A percentile compares a stretch with the other conserved stretches of the same genome.
These are phyloP conservation scores for Somion occarium DNA, from an alignment of 1,284 basidiomycete species.

Conservation along the genomic window DNA sequence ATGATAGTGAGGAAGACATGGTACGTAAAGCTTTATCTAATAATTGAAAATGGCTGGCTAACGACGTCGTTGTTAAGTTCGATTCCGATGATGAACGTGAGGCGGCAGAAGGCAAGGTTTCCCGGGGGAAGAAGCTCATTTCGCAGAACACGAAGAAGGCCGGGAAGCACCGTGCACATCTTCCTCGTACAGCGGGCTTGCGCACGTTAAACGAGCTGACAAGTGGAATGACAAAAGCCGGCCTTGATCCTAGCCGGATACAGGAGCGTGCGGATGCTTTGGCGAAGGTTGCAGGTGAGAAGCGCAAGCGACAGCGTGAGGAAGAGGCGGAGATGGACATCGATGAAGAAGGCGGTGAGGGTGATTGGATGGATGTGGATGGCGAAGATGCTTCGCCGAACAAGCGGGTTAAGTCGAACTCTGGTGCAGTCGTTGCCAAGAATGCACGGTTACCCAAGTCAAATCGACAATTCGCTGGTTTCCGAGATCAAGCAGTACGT, in stretches of 20 bases:
- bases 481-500: constrained; percentile 68
- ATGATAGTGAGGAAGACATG: constrained; percentile 84
- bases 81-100: constrained; percentile 93
- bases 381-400: constrained; percentile 46
- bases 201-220: constrained; percentile 89
- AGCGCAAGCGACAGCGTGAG: constrained; percentile 62
- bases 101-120: constrained; percentile 59
- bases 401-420: constrained; percentile 60
- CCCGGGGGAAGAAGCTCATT: constrained; percentile 70
- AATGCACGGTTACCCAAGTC: constrained; percentile 57
- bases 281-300: constrained; percentile 71
- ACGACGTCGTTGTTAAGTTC: constrained; percentile 40
- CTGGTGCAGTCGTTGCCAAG: constrained; percentile 48
- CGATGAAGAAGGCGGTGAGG: constrained; percentile 39
- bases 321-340: constrained; percentile 44
- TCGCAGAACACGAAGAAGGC: constrained; percentile 85
- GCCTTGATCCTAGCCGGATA: constrained; percentile 86
- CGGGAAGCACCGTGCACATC: constrained; percentile 79
- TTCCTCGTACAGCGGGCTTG: constrained; percentile 84
- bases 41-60: background rate
- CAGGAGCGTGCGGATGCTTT: constrained; percentile 84
- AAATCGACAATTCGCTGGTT: constrained; percentile 74
- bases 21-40: constrained; percentile 38
- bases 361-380: constrained; percentile 53
- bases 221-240: constrained; percentile 76